phyloP scores from a whole-genome alignment of 768 basidiomycete species.

The Phylloporus rhodoxanthus region DNA sequence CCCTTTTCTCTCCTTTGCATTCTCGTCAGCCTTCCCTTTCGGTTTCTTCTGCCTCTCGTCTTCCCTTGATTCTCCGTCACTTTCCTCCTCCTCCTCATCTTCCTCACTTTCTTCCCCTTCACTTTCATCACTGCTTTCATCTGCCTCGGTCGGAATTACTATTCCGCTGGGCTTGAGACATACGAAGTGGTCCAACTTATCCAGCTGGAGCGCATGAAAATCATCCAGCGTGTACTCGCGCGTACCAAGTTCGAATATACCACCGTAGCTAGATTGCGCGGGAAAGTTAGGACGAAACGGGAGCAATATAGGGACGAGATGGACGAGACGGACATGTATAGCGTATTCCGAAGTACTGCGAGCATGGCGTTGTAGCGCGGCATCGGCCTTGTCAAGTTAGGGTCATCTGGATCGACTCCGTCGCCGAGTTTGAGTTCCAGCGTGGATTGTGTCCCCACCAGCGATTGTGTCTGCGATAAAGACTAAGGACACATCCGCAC shows the following conservation, averaged over 20 bases:
- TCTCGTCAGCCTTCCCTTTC: slow-evolving; percentile 1
- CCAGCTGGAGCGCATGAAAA: slow-evolving; percentile 73
- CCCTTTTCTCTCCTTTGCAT: slow-evolving; percentile 2
- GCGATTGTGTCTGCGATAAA: neutral
- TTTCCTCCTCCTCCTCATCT: slow-evolving; percentile 45
- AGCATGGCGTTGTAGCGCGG: slow-evolving; percentile 87
- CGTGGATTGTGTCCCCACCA: neutral
- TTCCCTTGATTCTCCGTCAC: slow-evolving; percentile 10
- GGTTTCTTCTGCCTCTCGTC: slow-evolving; percentile 2
- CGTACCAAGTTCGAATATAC: slow-evolving; percentile 78
- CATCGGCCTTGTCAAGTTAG: slow-evolving; percentile 55
- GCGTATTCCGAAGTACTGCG: slow-evolving; percentile 72
- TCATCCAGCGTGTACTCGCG: slow-evolving; percentile 88
- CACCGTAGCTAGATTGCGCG: slow-evolving; percentile 59
- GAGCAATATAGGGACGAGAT: neutral
- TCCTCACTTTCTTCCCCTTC: slow-evolving; percentile 55
- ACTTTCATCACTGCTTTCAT: slow-evolving; percentile 56
- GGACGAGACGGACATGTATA: slow-evolving; percentile 63
- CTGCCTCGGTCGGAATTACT: slow-evolving; percentile 55
- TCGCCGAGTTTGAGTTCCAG: slow-evolving; percentile 14
- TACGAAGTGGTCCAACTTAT: slow-evolving; percentile 74
- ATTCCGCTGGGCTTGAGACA: slow-evolving; percentile 68
- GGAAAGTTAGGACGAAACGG: neutral
- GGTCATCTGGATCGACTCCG: slow-evolving; percentile 58
- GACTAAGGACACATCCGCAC: neutral